These are phyloP conservation scores for Nemophila menziesii DNA, from an alignment of 257 asterid genomes.

Conservation along the genomic window DNA sequence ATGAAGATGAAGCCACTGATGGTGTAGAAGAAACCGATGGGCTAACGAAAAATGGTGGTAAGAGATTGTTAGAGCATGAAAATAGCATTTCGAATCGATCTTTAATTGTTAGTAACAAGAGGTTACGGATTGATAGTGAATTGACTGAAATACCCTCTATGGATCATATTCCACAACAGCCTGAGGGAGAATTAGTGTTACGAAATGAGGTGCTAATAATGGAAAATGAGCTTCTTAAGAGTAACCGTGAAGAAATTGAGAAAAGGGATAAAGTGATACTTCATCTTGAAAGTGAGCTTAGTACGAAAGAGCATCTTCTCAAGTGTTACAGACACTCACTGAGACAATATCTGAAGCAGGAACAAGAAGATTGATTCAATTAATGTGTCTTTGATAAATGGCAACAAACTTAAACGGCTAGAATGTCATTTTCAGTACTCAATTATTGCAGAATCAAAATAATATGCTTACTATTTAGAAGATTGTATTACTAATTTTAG, in stretches of 20 bases:
- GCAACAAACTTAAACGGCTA: no score
- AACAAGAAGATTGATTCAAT: constrained; percentile 43
- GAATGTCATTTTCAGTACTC: no score
- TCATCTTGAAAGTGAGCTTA: constrained; percentile 62
- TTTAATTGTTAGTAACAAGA: constrained; percentile 39
- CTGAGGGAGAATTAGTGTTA: constrained; percentile 31
- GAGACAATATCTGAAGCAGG: no score
- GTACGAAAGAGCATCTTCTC: constrained; percentile 43
- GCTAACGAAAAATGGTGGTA: no score
- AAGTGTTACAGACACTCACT: constrained; percentile 67
- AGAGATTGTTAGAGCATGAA: no score
- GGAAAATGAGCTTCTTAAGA: no score
- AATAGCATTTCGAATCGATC: no score
- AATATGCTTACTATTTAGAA: no score
- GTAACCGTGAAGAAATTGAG: constrained; percentile 43
- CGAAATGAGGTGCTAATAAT: constrained; percentile 50
- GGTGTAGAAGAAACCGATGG: no score
- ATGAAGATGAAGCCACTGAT: no score
- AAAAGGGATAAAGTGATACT: constrained; percentile 39
- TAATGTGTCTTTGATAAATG: constrained; percentile 3
- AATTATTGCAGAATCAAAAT: no score
- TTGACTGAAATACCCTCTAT: constrained; percentile 42
- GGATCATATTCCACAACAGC: constrained; percentile 44
- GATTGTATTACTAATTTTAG: no score
- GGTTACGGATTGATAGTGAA: constrained; percentile 43